Evolutionary conservation across 2,329 filamentous ascomycete genomes (phyloP), one percentile per base, ranked within the genome.

Genomic region (Fusarium albosuccineum): DNA sequence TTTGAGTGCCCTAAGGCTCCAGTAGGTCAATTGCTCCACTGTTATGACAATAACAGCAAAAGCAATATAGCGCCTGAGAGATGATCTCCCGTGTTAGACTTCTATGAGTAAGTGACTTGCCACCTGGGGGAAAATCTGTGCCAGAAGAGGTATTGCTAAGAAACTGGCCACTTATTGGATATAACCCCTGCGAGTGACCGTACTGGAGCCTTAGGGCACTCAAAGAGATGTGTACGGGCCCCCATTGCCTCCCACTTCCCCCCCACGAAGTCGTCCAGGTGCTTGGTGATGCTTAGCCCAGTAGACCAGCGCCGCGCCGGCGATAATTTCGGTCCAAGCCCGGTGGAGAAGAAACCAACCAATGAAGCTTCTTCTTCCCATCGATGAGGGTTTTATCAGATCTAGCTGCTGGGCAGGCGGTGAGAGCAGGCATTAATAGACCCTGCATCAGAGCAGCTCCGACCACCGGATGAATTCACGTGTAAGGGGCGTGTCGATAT

Each of bases 371-470:
- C 30, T 7, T 4, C n/a, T 29, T 53, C 51, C 49, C 52, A 48
- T 56, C 4, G 29, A 39, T 66, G 66, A 56, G 66, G 16, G 66
- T 44, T 67, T 69, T 69, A 69, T 68, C 66, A 66, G 66, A 68
- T 68, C 66, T 36, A 44, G 30, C 57, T 54, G 50, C 33, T 22
- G 5, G 50, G 34, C 26, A 45, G 52, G 64, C 51, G 64, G 64
- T 67, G 41, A 54, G 34, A n/a, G 14, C 34, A 16, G 39, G 41
- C 39, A 51, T 51, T 40, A 50, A 39, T 14, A 42, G 26, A 41
- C 27, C 60, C 36, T 49, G 41, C 39, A 22, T 29, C 27, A n/a
- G 36, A 9, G 29, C 14, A 59, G 40, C 52, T 66, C 66, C 62
- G 66, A 64, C 2, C 16, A 68, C 42, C 62, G 66, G 66, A 62